A percentile compares a stretch with the other conserved stretches of the same genome.
Evolutionary conservation across 306 rosid genomes (phyloP).

Genomic region (Cyclanthera cordifolia): DNA sequence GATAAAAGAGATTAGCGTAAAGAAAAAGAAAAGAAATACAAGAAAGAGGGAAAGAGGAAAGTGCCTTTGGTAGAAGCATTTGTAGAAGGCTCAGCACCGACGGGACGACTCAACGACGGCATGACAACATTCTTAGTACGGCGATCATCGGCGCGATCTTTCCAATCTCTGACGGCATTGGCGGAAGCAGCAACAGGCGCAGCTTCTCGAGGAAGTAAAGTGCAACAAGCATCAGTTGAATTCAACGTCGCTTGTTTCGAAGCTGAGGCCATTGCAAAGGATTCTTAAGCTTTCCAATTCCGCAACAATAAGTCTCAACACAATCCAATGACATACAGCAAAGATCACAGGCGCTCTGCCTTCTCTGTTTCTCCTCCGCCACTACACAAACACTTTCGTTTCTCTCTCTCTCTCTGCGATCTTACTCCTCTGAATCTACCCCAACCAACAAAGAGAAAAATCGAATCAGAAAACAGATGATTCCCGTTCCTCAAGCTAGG

Average conservation of each 20-base stretch:
- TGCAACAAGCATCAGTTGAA: constrained; percentile 20
- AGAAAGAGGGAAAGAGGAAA: neutral
- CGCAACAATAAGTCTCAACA: constrained; percentile 36
- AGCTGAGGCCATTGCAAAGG: constrained; percentile 91
- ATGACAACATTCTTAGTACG: constrained; percentile 34
- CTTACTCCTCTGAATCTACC: neutral
- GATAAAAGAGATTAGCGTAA: neutral
- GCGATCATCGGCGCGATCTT: constrained; percentile 35
- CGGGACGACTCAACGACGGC: constrained; percentile 38
- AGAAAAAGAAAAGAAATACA: neutral
- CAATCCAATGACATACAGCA: constrained; percentile 75
- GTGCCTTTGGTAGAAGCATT: constrained; percentile 53
- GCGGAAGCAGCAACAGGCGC: constrained; percentile 19
- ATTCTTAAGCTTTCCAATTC: constrained; percentile 52
- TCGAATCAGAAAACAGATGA: neutral
- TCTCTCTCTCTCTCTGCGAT: constrained; percentile 2
- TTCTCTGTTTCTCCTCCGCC: constrained; percentile 13
- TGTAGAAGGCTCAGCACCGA: constrained; percentile 43
- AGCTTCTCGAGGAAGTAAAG: constrained; percentile 20
- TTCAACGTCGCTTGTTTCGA: constrained; percentile 71
- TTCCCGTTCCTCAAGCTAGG: neutral
- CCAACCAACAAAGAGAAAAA: neutral
- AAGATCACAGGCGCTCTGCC: constrained; percentile 17
- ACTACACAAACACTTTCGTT: constrained; percentile 11
- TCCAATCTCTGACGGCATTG: constrained; percentile 41